These are phyloP conservation scores for Liquidambar formosana DNA, from an alignment of 164 flowering plant genomes.

Conservation along the genomic window DNA sequence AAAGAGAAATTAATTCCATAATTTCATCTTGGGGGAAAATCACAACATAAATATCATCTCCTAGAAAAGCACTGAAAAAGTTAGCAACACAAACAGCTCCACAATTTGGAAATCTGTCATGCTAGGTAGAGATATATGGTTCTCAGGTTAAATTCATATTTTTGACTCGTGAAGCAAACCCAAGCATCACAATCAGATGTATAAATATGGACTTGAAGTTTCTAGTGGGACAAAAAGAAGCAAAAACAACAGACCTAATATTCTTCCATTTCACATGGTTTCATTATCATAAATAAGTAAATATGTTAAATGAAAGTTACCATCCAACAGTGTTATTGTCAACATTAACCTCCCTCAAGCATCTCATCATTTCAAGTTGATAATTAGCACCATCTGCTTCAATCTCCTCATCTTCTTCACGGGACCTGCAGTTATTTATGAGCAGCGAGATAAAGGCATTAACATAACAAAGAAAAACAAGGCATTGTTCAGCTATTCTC, in stretches of 20 bases:
- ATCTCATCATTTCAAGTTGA: constrained; percentile 99
- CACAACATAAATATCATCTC: too few relatives aligned
- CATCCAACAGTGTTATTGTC: constrained; percentile 98
- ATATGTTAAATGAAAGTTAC: constrained; percentile 24
- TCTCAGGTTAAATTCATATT: neutral
- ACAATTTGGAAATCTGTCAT: neutral
- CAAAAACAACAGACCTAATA: neutral
- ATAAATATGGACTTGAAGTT: neutral
- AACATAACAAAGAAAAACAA: neutral
- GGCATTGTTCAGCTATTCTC: neutral
- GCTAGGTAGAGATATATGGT: neutral
- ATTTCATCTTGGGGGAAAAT: too few relatives aligned
- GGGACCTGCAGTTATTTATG: constrained; percentile 39
- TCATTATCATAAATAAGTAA: too few relatives aligned
- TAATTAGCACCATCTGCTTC: constrained; percentile 99
- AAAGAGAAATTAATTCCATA: too few relatives aligned
- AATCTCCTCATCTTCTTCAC: constrained; percentile 95
- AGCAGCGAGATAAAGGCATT: neutral
- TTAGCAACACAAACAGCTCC: neutral
- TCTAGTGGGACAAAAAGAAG: neutral
- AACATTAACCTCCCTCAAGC: constrained; percentile 97
- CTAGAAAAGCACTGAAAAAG: too few relatives aligned
- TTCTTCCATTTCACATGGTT: neutral
- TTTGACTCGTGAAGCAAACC: neutral
- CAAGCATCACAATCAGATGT: neutral